phyloP scores from a whole-genome alignment of 495 filamentous ascomycete species.

The Pseudoneurospora amorphoporcata region DNA sequence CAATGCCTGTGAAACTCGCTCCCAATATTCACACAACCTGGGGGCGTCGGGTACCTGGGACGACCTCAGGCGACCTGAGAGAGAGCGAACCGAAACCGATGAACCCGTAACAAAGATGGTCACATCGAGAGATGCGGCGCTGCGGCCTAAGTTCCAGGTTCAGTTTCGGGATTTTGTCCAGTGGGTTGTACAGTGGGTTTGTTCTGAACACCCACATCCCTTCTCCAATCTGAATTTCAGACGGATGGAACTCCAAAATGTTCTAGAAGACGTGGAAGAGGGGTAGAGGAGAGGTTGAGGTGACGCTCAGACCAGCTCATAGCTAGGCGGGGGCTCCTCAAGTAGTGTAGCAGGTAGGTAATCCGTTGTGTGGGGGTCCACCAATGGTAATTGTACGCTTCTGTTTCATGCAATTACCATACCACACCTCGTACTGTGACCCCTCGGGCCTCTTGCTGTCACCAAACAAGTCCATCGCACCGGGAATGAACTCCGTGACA shows the following conservation, averaged over 20 bases:
- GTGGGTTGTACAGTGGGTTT: neutral
- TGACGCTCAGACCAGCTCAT: neutral
- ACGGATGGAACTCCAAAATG: neutral
- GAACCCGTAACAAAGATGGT: neutral
- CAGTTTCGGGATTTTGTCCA: neutral
- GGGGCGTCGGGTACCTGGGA: neutral
- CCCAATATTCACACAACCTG: too few species aligned
- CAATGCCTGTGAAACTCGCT: too few species aligned
- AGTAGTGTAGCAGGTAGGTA: neutral
- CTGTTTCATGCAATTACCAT: neutral
- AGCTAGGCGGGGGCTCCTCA: neutral
- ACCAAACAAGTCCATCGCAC: neutral
- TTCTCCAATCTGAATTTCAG: neutral
- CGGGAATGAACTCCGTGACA: neutral
- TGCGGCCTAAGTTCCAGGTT: neutral
- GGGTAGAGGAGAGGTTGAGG: neutral
- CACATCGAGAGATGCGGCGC: neutral
- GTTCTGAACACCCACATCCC: neutral
- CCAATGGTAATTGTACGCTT: neutral
- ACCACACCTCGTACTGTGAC: neutral
- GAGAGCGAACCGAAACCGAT: neutral
- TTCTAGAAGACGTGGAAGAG: neutral
- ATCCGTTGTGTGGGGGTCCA: neutral
- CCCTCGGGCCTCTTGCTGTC: neutral
- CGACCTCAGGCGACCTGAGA: neutral